Evolutionary conservation across 2,329 filamentous ascomycete genomes (phyloP).

Genomic region (Arachnomyces sp.): DNA sequence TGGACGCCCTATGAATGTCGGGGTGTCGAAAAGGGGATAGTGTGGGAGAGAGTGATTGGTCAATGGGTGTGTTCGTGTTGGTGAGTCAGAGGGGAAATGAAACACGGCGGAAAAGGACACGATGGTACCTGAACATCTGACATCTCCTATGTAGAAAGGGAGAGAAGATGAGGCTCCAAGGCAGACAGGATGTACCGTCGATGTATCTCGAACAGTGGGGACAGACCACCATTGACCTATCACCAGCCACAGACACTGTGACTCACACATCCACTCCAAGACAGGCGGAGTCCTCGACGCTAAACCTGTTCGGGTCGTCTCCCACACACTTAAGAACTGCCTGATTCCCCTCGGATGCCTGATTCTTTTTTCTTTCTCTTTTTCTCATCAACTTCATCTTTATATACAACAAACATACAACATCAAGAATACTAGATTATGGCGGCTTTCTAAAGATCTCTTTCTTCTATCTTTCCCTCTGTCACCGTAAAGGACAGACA

Average conservation of each 20-base stretch:
- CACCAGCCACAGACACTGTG: constrained; percentile 15
- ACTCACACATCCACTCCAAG: constrained; percentile 27
- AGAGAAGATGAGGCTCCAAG: too few species aligned
- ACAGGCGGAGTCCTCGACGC: constrained; percentile 4
- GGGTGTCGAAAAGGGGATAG: too few species aligned
- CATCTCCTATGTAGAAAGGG: too few species aligned
- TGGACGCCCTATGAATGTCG: too few species aligned
- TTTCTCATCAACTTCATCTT: constrained; percentile 12
- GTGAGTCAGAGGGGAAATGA: too few species aligned
- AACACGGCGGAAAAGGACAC: too few species aligned
- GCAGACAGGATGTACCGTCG: too few species aligned
- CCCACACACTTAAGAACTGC: constrained; percentile 26
- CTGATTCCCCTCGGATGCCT: constrained; percentile 31
- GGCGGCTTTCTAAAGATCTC: constrained; percentile 32
- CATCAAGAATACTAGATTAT: constrained; percentile 22
- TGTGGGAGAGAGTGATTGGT: too few species aligned
- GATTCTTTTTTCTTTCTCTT: constrained; percentile 17
- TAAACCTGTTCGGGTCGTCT: constrained; percentile 14
- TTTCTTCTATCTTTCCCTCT: constrained; percentile 22
- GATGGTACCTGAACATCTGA: too few species aligned
- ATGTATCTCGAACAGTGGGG: too few species aligned
- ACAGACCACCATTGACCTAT: constrained; percentile 24
- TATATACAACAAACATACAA: constrained; percentile 7
- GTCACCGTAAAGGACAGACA: constrained; percentile 35
- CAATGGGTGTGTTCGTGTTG: too few species aligned